Percentiles rank a stretch among this genome's conserved stretches.
phyloP scores from a whole-genome alignment of 164 flowering plant genomes.

The Nelumbo lutea region DNA sequence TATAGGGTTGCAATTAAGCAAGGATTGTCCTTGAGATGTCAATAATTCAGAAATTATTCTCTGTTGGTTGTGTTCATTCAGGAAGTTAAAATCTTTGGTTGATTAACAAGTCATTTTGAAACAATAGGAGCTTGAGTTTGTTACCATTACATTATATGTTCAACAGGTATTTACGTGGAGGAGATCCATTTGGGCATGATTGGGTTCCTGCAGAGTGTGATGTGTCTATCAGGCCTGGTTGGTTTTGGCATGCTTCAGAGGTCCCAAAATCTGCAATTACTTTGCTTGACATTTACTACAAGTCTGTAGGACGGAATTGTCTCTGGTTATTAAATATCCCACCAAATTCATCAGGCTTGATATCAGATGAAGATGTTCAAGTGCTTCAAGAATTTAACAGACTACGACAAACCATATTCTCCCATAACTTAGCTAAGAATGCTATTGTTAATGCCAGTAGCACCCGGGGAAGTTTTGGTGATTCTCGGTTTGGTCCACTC shows the following conservation, averaged over 20 bases:
- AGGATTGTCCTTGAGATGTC: not conserved
- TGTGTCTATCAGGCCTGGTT: conserved; percentile 94
- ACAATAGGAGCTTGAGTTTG: not conserved
- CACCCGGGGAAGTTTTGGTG: conserved; percentile 45
- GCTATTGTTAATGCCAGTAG: conserved; percentile 57
- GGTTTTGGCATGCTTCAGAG: conserved; percentile 97
- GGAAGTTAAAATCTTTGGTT: not conserved
- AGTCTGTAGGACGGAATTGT: conserved; percentile 86
- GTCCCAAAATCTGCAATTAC: conserved; percentile 70
- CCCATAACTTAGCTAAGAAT: conserved; percentile 55
- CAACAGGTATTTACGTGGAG: conserved; percentile 54
- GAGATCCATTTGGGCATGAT: conserved; percentile 76
- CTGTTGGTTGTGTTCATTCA: not conserved
- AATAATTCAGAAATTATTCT: not conserved
- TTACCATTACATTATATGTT: not conserved
- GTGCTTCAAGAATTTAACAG: conserved; percentile 65
- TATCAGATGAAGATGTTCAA: conserved; percentile 72
- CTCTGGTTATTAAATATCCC: conserved; percentile 82
- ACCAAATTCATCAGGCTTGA: conserved; percentile 91
- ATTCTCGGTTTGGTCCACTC: conserved; percentile 35
- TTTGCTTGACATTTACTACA: conserved; percentile 86
- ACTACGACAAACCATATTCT: conserved; percentile 59
- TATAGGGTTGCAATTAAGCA: not conserved
- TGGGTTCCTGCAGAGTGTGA: conserved; percentile 99
- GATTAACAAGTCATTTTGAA: not conserved